Evolutionary conservation across 495 filamentous ascomycete species (phyloP).

Genomic region (Penicillium chermesinum): DNA sequence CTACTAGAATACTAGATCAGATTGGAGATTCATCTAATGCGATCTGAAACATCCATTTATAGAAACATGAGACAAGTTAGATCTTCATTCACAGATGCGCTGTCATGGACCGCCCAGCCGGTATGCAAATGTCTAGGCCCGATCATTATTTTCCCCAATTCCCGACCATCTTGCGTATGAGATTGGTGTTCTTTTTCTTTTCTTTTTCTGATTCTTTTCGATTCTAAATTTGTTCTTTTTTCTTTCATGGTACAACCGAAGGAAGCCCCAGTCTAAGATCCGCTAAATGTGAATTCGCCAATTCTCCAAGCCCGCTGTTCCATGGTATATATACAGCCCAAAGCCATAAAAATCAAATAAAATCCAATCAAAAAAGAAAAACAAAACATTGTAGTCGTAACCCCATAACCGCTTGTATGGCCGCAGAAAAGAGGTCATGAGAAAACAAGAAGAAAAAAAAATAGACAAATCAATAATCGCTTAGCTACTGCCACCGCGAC

Average conservation of each 20-base stretch:
- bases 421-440: background rate
- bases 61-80: no score
- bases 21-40: no score
- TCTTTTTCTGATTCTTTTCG: background rate
- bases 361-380: slow-evolving; percentile 1
- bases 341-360: background rate
- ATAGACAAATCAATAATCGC: background rate
- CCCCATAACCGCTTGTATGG: background rate
- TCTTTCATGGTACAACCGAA: background rate
- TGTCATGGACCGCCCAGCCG: background rate
- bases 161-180: background rate
- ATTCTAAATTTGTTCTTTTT: background rate
- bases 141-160: background rate
- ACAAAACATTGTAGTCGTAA: background rate
- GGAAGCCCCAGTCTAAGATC: background rate
- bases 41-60: no score
- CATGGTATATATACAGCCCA: slow-evolving; percentile 4
- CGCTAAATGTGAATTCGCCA: slow-evolving; percentile 1
- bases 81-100: background rate
- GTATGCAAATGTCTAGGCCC: background rate
- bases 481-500: slow-evolving; percentile 15
- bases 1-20: no score
- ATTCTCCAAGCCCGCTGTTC: background rate
- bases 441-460: background rate
- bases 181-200: background rate